Percentiles rank a stretch among this genome's conserved stretches.
Conservation (phyloP, 208 protist species). For the Borovskyia barvae region DNA sequence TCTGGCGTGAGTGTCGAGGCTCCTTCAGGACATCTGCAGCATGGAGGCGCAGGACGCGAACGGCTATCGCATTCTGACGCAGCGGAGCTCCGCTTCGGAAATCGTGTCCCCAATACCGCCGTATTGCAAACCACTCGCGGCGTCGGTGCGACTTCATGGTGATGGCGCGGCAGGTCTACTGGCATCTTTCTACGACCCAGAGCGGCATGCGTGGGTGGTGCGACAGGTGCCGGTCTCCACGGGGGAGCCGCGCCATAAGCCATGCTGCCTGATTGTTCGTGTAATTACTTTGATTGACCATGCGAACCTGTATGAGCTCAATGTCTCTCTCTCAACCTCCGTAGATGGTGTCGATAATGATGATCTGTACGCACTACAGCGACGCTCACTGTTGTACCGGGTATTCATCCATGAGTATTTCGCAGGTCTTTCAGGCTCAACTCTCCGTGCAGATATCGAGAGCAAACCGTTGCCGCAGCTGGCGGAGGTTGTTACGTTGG, state of each 20-base stretch:
- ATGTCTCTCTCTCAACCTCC: constrained; percentile 28
- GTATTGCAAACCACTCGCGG: constrained; percentile 40
- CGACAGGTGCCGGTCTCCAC: constrained; percentile 33
- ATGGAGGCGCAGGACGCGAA: too few relatives aligned
- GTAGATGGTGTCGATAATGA: constrained; percentile 28
- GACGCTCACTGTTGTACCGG: constrained; percentile 27
- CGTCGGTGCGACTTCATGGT: constrained; percentile 17
- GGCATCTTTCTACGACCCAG: constrained; percentile 55
- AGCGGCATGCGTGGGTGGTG: constrained; percentile 51
- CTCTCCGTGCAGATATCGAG: background rate
- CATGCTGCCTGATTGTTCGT: constrained; percentile 26
- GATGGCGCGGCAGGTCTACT: constrained; percentile 38
- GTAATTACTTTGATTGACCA: constrained; percentile 49
- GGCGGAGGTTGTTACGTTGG: constrained; percentile 18
- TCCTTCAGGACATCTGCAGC: too few relatives aligned
- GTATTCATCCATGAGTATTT: constrained; percentile 9
- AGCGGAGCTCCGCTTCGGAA: constrained; percentile 18
- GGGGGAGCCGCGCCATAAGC: constrained; percentile 12
- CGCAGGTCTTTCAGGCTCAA: constrained; percentile 5
- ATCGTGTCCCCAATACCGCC: constrained; percentile 31
- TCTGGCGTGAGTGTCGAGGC: too few relatives aligned
- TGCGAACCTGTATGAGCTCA: constrained; percentile 37
- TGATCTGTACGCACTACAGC: constrained; percentile 32
- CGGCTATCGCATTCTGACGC: constrained; percentile 32
- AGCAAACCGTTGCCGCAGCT: constrained; percentile 17